Conservation (phyloP, 2,329 filamentous ascomycete species). For the Mycosphaerella sp. region DNA sequence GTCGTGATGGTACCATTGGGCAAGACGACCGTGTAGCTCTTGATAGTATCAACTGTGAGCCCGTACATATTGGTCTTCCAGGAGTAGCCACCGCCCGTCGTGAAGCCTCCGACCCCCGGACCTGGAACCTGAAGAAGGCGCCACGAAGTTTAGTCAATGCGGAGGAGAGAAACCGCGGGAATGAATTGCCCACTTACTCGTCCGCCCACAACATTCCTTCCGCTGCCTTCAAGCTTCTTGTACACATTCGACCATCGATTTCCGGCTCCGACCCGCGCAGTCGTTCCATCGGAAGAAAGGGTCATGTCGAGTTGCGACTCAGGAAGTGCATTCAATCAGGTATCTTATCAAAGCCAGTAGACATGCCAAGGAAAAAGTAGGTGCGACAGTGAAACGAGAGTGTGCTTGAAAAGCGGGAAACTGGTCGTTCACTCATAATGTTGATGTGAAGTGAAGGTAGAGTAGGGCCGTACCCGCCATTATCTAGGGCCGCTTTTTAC, state of each 20-base stretch:
- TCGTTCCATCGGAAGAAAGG: conserved; percentile 1
- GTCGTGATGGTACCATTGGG: conserved; percentile 9
- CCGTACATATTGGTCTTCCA: conserved; percentile 13
- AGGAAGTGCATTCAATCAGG: too few species aligned
- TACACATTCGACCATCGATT: conserved; percentile 11
- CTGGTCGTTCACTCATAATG: too few species aligned
- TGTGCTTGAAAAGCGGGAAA: too few species aligned
- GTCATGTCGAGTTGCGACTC: neutral
- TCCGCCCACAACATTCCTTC: conserved; percentile 11
- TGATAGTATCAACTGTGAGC: conserved; percentile 10
- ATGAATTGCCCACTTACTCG: neutral
- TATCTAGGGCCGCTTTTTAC: too few species aligned
- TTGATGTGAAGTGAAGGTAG: too few species aligned
- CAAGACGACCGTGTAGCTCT: conserved; percentile 1
- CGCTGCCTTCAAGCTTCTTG: conserved; percentile 8
- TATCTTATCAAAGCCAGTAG: too few species aligned
- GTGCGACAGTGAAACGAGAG: too few species aligned
- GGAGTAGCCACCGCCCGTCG: conserved; percentile 9
- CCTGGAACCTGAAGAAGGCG: conserved; percentile 5
- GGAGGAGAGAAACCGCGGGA: too few species aligned
- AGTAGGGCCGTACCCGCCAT: too few species aligned
- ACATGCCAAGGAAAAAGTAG: too few species aligned
- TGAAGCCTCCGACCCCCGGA: conserved; percentile 13
- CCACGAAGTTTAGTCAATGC: neutral
- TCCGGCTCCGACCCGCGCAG: conserved; percentile 8